Evolutionary conservation across 1,284 basidiomycete genomes (phyloP), one percentile per base, ranked within the genome.

Genomic region (Trametes pubescens): DNA sequence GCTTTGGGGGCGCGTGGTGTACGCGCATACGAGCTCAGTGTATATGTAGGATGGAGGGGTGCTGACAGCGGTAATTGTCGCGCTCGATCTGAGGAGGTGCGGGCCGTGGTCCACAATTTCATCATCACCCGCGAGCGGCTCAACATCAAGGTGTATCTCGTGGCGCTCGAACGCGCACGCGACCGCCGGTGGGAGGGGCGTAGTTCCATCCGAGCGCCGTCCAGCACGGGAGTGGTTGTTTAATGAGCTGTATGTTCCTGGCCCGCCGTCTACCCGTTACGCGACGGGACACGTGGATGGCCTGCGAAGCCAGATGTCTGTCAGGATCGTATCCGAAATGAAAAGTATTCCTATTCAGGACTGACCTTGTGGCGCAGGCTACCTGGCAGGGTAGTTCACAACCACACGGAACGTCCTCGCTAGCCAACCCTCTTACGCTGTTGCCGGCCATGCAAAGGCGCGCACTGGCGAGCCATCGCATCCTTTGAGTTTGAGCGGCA

Each of bases 391-490:
- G 29, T 32, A 32, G 29, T 32, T 32, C 29, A 32, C 29, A 32
- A 8, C 29, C 29, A 32, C 8, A 32, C 4, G 29, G 29, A 32
- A 32, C 29, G 8, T 32, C 29, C 29, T 44, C 18, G 8, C 8
- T 44, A 21, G 1, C 21, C 18, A 14, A 18, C n/a, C 18, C 10
- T 8, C 3, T 34, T 32, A 21, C 10, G 13, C 26, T 2, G n/a
- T 21, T 34, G 40, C 14, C 22, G 37, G 59, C 78, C 82, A 85
- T 9, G 86, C 89, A 63, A 84, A 87, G 2, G 88, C 89, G 59
- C 90, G 80, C 7, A 89, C 81, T 0, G 90, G 89, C 0, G 88
- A 86, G 8, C 86, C 90, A 70, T 92, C 90, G n/a, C 82, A 79
- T 1, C 80, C 82, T 7, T 76, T 75, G 21, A 92, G 64, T 57